A percentile compares a stretch with the other conserved stretches of the same genome.
These are phyloP conservation scores for Alternaria angustiovoidea DNA, from an alignment of 2,329 filamentous ascomycete species.

Conservation along the genomic window DNA sequence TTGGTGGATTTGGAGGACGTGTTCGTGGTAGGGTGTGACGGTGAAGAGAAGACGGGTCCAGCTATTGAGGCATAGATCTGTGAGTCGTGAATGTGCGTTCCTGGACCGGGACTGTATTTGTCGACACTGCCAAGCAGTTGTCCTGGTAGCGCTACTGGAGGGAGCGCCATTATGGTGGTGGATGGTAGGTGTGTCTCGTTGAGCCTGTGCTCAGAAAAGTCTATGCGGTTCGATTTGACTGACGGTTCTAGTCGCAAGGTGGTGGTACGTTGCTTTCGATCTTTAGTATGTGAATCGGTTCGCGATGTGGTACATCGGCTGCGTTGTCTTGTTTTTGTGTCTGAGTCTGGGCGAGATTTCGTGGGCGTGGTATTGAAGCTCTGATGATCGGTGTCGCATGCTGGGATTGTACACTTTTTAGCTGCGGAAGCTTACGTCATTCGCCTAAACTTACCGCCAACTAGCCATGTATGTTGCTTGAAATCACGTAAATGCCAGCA, in stretches of 20 bases:
- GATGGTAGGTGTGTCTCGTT: not conserved
- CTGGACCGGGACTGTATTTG: slow-evolving; percentile 76
- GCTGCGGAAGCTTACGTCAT: slow-evolving; percentile 30
- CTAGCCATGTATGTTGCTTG: not conserved
- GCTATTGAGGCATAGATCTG: slow-evolving; percentile 84
- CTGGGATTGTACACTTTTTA: slow-evolving; percentile 36
- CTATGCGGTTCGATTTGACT: not conserved
- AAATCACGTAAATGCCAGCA: slow-evolving; percentile 2
- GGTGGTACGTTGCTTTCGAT: not conserved
- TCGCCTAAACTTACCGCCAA: slow-evolving; percentile 27
- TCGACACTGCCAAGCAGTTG: slow-evolving; percentile 75
- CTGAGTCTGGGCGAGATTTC: not conserved
- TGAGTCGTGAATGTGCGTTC: slow-evolving; percentile 81
- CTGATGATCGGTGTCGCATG: not conserved
- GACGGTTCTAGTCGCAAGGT: not conserved
- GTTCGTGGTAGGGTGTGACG: slow-evolving; percentile 52
- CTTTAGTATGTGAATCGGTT: not conserved
- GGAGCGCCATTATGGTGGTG: slow-evolving; percentile 42
- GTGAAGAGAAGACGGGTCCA: slow-evolving; percentile 66
- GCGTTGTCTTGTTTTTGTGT: slow-evolving; percentile 3
- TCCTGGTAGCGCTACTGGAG: slow-evolving; percentile 75
- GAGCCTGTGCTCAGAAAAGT: not conserved
- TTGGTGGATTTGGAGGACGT: slow-evolving; percentile 62
- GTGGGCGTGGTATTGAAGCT: slow-evolving; percentile 5
- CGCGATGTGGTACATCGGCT: not conserved